Base-by-base conservation (phyloP, 2,329 filamentous ascomycete species). In the Didymella lethalis region DNA sequence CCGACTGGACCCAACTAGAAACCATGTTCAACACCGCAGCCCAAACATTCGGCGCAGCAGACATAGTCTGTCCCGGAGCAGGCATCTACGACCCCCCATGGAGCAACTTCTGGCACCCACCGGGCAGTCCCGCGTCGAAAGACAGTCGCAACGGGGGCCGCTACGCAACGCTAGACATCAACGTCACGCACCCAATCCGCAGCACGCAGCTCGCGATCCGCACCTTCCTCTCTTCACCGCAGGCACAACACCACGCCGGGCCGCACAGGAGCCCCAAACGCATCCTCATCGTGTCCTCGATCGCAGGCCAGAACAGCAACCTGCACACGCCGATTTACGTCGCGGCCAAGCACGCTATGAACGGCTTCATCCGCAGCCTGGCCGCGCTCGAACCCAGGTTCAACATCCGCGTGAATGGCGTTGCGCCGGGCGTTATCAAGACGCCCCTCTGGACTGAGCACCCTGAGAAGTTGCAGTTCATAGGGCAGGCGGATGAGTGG, bases 381-480 rank as follows among this genome's bases (percentile, higher is more conserved):
- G 81, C 75, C 0, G 71, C 76, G 1, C 78, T 88, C 6, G 85
- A 86, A 23, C 53, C 74, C 1, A 67, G 66, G 0, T 65, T 83
- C 25, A 83, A 83, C 0, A 85, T 88, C 50, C 75, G 85, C 0
- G 84, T 88, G 16, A 86, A 85, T 20, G 85, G 81, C 6, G 85
- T 88, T 2, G 85, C 85, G 16, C 86, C 86, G 0, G 86, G 86
- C 0, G 73, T 87, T 1, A 85, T 88, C 64, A 86, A 83, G 61
- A 88, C 86, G 12, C 86, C 86, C 7, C 73, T 88, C 5, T 88
- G 85, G 85, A 85, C 82, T 0, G 85, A 88, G 2, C 80, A 87
- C 63, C 84, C 85, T 0, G 85, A 88, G 71, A 88, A 88, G 69
- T 50, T 87, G 65, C 77, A 76, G 57, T 81, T 84, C 63, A 59